Evolutionary conservation across 768 basidiomycete genomes (phyloP).

Genomic region (Termitomyces sp.): DNA sequence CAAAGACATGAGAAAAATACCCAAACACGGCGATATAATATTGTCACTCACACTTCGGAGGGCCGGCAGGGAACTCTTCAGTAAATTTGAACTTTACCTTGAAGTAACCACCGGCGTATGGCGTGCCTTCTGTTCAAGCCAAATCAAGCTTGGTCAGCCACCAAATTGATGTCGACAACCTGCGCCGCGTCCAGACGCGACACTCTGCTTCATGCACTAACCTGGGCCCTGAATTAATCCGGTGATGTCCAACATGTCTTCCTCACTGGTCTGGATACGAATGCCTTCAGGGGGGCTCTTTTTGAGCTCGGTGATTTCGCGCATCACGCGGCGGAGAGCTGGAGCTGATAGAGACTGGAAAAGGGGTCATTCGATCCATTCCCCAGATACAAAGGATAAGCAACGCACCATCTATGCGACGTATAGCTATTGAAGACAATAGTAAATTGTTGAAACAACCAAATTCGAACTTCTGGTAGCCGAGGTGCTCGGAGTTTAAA

Average conservation of each 20-base stretch:
- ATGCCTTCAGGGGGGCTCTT: slow-evolving; percentile 90
- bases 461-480: neutral
- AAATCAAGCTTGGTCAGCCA: slow-evolving; percentile 23
- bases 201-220: slow-evolving; percentile 32
- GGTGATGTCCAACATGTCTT: slow-evolving; percentile 83
- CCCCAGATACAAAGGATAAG: neutral
- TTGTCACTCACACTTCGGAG: slow-evolving; percentile 78
- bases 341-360: slow-evolving; percentile 43
- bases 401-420: slow-evolving; percentile 15
- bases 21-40: neutral
- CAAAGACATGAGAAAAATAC: slow-evolving; percentile 7
- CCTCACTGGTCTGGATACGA: slow-evolving; percentile 79
- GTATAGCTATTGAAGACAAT: neutral
- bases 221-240: slow-evolving; percentile 91
- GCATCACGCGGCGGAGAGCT: slow-evolving; percentile 82
- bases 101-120: slow-evolving; percentile 67
- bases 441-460: slow-evolving; percentile 10
- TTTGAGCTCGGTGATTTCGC: slow-evolving; percentile 79
- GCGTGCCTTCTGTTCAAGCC: slow-evolving; percentile 48
- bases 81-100: slow-evolving; percentile 84
- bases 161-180: slow-evolving; percentile 6
- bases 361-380: neutral
- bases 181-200: slow-evolving; percentile 18
- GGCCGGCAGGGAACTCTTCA: slow-evolving; percentile 89
- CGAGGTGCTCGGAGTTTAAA: slow-evolving; percentile 9